Evolutionary conservation across 2,329 filamentous ascomycete genomes (phyloP).

Genomic region (Aureobasidium sp.): DNA sequence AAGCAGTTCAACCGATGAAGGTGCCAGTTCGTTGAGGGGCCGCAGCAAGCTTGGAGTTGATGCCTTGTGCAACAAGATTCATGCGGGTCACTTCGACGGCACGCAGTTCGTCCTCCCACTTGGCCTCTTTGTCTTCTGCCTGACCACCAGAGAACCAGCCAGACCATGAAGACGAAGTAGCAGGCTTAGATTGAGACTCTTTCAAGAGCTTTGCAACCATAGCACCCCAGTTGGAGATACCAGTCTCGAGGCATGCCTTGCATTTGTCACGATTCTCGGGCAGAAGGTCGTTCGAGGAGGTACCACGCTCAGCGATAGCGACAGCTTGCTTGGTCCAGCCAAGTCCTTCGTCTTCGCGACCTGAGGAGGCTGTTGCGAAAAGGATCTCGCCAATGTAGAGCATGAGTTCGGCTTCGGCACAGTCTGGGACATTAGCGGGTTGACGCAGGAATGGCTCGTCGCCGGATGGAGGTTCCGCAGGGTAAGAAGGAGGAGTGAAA

Average conservation of each 20-base stretch:
- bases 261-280: slow-evolving; percentile 54
- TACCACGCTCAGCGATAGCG: slow-evolving; percentile 3
- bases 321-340: slow-evolving; percentile 59
- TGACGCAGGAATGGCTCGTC: slow-evolving; percentile 59
- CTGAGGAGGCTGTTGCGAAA: slow-evolving; percentile 55
- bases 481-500: slow-evolving; percentile 44
- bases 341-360: slow-evolving; percentile 60
- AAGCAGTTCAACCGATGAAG: not conserved
- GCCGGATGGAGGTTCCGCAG: slow-evolving; percentile 63
- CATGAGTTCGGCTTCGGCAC: slow-evolving; percentile 80
- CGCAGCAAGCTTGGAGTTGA: slow-evolving; percentile 19
- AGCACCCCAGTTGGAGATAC: slow-evolving; percentile 71
- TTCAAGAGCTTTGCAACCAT: slow-evolving; percentile 64
- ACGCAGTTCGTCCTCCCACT: slow-evolving; percentile 13
- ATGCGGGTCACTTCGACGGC: slow-evolving; percentile 22
- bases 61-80: slow-evolving; percentile 21
- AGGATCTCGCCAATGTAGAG: slow-evolving; percentile 92
- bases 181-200: slow-evolving; percentile 32
- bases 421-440: slow-evolving; percentile 51
- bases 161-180: slow-evolving; percentile 17
- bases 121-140: slow-evolving; percentile 17
- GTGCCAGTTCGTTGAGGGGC: not conserved
- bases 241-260: slow-evolving; percentile 67
- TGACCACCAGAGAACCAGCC: slow-evolving; percentile 18
- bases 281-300: not conserved